Evolutionary conservation across 345 rosid species (phyloP).

Genomic region (Aquilaria malaccensis): DNA sequence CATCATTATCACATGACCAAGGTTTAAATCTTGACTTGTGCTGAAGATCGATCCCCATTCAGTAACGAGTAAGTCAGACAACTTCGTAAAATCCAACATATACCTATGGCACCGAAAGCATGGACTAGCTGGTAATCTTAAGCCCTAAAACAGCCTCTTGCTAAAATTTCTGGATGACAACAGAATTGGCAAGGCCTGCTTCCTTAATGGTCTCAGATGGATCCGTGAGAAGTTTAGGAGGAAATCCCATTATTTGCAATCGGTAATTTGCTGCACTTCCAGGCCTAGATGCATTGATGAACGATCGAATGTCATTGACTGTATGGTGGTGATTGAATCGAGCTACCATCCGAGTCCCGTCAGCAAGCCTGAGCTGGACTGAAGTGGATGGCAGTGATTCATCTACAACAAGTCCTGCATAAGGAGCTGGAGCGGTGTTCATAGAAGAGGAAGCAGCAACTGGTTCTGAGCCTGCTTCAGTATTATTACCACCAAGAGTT

Average conservation of each 20-base stretch:
- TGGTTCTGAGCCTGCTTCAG: slow-evolving; percentile 26
- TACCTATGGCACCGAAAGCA: no score
- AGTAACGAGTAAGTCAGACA: no score
- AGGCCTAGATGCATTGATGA: slow-evolving; percentile 62
- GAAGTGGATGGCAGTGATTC: slow-evolving; percentile 66
- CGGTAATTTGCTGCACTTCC: slow-evolving; percentile 47
- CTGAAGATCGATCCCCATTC: no score
- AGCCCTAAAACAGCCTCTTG: neutral
- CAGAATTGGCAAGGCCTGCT: slow-evolving; percentile 82
- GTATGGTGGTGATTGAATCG: slow-evolving; percentile 75
- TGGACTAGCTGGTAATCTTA: no score
- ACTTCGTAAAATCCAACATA: no score
- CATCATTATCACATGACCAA: no score
- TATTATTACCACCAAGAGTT: slow-evolving; percentile 72
- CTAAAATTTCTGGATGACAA: slow-evolving; percentile 79
- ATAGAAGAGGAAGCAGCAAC: slow-evolving; percentile 16
- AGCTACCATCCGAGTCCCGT: slow-evolving; percentile 68
- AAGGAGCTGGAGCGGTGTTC: slow-evolving; percentile 30
- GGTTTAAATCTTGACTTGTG: no score
- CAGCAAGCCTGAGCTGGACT: slow-evolving; percentile 79
- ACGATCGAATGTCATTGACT: slow-evolving; percentile 48
- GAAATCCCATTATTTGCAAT: slow-evolving; percentile 94
- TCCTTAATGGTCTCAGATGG: slow-evolving; percentile 58
- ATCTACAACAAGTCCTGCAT: slow-evolving; percentile 42
- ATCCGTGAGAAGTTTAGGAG: slow-evolving; percentile 75